phyloP scores from a whole-genome alignment of 2,329 filamentous ascomycete species.

The Colletotrichum destructivum region DNA sequence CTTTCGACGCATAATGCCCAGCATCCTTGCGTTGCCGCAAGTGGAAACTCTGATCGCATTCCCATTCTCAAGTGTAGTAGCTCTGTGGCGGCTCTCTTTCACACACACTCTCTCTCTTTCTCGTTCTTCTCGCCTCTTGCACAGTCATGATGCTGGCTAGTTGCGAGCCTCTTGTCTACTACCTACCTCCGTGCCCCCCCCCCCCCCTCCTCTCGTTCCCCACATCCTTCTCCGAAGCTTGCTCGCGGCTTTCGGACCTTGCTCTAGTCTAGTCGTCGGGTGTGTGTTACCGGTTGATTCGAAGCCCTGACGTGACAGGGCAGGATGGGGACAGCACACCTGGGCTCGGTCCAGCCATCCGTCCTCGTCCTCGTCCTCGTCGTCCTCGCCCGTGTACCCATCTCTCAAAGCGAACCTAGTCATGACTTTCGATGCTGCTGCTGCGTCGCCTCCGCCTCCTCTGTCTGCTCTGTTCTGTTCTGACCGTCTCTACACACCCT shows the following conservation, averaged over 20 bases:
- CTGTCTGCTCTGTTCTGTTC: constrained; percentile 21
- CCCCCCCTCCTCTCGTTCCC: constrained; percentile 1
- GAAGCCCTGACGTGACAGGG: constrained; percentile 33
- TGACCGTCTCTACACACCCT: constrained; percentile 43
- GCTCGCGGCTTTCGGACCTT: constrained; percentile 36
- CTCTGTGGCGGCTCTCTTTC: too few species aligned
- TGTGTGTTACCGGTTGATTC: constrained; percentile 14
- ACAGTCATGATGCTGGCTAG: constrained; percentile 48
- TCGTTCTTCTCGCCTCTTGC: constrained; percentile 30
- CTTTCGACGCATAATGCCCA: constrained; percentile 53
- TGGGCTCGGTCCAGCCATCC: constrained; percentile 37
- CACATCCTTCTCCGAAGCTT: constrained; percentile 41
- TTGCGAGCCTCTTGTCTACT: constrained; percentile 45
- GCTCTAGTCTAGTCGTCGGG: constrained; percentile 38
- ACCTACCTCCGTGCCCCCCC: too few species aligned
- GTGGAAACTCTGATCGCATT: constrained; percentile 51
- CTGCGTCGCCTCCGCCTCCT: not conserved
- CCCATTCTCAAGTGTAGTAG: constrained; percentile 7
- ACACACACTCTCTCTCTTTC: not conserved
- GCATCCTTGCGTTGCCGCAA: constrained; percentile 50
- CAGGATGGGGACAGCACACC: constrained; percentile 14
- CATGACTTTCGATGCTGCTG: constrained; percentile 34
- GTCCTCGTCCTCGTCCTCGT: constrained; percentile 1
- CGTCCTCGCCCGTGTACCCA: constrained; percentile 18
- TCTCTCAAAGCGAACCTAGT: constrained; percentile 31